A percentile compares a stretch with the other conserved stretches of the same genome.
Conservation (phyloP, 2,329 filamentous ascomycete genomes). For the Colletotrichum neosansevieriae region DNA sequence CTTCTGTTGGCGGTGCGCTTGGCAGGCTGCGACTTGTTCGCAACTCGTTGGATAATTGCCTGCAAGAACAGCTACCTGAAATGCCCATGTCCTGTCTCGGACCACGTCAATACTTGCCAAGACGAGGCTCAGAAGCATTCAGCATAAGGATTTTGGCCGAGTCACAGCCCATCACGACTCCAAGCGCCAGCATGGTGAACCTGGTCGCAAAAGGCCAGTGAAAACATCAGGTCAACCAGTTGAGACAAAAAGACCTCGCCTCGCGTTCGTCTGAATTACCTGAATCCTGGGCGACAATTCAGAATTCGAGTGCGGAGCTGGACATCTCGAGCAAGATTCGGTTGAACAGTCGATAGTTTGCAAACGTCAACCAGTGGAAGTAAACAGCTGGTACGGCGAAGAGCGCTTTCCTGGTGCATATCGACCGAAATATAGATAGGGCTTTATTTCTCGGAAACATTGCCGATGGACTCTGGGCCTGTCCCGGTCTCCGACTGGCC, state of each 20-base stretch:
- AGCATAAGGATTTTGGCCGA: too few species aligned
- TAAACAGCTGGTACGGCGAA: background rate
- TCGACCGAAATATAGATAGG: background rate
- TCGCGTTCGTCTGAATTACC: conserved; percentile 13
- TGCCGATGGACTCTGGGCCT: too few species aligned
- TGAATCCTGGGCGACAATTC: background rate
- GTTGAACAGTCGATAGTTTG: conserved; percentile 17
- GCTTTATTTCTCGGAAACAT: too few species aligned
- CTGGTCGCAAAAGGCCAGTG: background rate
- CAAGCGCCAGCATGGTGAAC: background rate
- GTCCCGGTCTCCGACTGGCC: conserved; percentile 13
- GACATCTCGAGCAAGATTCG: conserved; percentile 14
- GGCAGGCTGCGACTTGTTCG: too few species aligned
- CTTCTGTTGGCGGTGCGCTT: background rate
- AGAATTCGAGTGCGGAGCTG: background rate
- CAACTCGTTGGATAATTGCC: too few species aligned
- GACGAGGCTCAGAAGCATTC: too few species aligned
- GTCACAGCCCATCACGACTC: too few species aligned
- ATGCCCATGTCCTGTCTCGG: too few species aligned
- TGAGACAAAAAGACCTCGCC: too few species aligned
- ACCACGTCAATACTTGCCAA: too few species aligned
- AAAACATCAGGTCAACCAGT: too few species aligned
- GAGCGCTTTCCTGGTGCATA: conserved; percentile 3
- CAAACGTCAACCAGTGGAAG: conserved; percentile 4
- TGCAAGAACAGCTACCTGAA: too few species aligned